Evolutionary conservation across 2,329 filamentous ascomycete genomes (phyloP).

Genomic region (Juglanconis oblonga): DNA sequence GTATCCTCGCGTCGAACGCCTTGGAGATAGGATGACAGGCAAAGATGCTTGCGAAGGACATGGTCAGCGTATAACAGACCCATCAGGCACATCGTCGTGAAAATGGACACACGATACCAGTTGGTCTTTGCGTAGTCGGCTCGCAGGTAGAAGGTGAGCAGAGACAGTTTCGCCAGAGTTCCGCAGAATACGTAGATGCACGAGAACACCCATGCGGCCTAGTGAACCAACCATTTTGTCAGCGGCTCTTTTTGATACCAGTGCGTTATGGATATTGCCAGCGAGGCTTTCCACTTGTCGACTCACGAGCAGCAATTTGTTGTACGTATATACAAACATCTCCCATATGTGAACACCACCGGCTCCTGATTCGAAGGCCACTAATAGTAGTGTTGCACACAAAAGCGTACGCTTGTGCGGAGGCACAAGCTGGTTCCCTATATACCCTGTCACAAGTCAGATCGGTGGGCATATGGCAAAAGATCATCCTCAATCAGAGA

Average conservation of each 20-base stretch:
- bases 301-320: neutral
- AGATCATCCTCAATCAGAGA: too few species aligned
- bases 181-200: neutral
- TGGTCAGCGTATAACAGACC: neutral
- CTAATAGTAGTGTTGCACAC: too few species aligned
- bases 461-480: neutral
- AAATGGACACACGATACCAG: neutral
- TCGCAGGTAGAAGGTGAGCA: neutral
- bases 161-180: neutral
- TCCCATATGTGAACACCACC: neutral
- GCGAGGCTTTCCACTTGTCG: neutral
- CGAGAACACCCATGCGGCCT: neutral
- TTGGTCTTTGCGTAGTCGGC: neutral
- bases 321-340: neutral
- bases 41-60: neutral
- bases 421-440: too few species aligned
- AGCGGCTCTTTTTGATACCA: neutral
- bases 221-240: neutral
- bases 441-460: neutral
- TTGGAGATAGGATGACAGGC: neutral
- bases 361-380: neutral
- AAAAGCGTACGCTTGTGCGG: neutral
- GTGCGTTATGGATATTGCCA: neutral
- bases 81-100: neutral
- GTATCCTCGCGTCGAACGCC: neutral